Percentiles rank a stretch among this genome's conserved stretches.
Conservation (phyloP, 176 grass and related monocot species). For the Urochloa ruziziensis region DNA sequence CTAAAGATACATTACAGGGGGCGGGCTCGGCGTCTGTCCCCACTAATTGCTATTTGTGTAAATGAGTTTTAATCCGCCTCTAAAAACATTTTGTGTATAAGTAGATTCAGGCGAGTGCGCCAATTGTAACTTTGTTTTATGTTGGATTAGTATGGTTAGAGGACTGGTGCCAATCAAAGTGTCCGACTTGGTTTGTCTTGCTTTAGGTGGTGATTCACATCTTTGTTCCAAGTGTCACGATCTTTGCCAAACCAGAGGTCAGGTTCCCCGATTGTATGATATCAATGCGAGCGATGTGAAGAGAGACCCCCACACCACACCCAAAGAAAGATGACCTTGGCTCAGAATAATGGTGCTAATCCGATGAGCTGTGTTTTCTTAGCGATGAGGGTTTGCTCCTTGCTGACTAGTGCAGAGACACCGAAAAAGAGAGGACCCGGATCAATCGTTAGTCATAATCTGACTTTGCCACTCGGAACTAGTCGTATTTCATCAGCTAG, state of each 20-base stretch:
- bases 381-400: background rate
- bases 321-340: background rate
- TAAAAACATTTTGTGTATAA: no score
- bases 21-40: no score
- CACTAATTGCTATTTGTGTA: no score
- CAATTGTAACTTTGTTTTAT: background rate
- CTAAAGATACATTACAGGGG: no score
- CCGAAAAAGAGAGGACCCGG: background rate
- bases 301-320: slow-evolving; percentile 17
- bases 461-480: background rate
- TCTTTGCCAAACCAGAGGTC: background rate
- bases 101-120: background rate
- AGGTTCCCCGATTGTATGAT: background rate
- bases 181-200: background rate
- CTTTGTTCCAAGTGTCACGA: background rate
- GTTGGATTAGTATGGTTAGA: background rate
- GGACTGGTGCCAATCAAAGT: background rate
- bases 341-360: background rate
- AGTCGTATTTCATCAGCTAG: background rate
- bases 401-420: slow-evolving; percentile 5
- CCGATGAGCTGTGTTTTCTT: slow-evolving; percentile 29
- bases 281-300: background rate
- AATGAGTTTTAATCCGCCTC: no score
- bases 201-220: background rate
- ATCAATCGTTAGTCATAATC: background rate